Evolutionary conservation across 2,329 filamentous ascomycete species (phyloP).

Genomic region (Fusarium austroafricanum): DNA sequence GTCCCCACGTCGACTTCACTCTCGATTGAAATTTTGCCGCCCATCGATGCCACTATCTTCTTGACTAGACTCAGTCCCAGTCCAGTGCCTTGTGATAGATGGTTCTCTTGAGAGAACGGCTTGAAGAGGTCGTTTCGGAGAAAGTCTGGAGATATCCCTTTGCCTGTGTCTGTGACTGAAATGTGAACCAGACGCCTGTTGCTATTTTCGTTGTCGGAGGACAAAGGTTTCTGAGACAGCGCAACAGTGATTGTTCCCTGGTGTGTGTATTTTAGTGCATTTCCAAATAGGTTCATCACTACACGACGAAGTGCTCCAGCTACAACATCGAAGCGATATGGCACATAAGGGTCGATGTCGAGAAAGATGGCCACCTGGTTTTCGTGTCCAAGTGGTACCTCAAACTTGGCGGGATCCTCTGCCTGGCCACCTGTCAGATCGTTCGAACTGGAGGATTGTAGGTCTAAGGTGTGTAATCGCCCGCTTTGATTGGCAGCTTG

Average conservation of each 20-base stretch:
- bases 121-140: conserved; percentile 71
- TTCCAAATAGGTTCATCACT: conserved; percentile 72
- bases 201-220: not conserved
- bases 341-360: conserved; percentile 55
- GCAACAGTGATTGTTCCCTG: conserved; percentile 49
- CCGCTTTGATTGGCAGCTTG: conserved; percentile 14
- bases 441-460: not conserved
- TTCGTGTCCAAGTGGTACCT: conserved; percentile 23
- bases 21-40: conserved; percentile 68
- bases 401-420: conserved; percentile 1
- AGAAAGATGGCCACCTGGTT: conserved; percentile 48
- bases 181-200: conserved; percentile 47
- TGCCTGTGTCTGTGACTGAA: conserved; percentile 71
- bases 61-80: conserved; percentile 74
- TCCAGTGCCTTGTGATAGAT: conserved; percentile 69
- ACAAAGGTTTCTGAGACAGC: conserved; percentile 39
- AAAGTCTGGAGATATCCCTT: conserved; percentile 73
- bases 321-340: conserved; percentile 66
- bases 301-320: conserved; percentile 64
- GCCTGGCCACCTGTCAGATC: not conserved
- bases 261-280: conserved; percentile 70
- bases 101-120: conserved; percentile 73
- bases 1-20: conserved; percentile 56
- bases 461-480: not conserved
- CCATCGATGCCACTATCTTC: conserved; percentile 68